Base-by-base conservation (phyloP, 2,329 filamentous ascomycete species). In the Apiospora hydei region DNA sequence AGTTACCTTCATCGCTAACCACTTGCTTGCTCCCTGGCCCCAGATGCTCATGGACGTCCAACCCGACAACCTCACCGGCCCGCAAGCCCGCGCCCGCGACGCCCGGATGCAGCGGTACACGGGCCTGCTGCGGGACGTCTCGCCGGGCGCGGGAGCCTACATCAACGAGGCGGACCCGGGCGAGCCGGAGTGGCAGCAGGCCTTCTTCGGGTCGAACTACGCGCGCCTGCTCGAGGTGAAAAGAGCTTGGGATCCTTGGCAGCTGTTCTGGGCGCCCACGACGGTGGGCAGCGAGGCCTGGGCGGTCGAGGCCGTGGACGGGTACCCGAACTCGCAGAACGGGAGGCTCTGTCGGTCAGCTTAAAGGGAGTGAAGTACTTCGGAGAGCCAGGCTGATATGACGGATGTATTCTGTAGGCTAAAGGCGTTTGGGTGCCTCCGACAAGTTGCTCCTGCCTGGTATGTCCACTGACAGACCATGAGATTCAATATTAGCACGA, bases 201-300 rank as follows among this genome's bases (percentile, higher is more conserved):
- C 77, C 3, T 88, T 88, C 78, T 88, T 83, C 75, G 87, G 87
- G 1, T 41, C 57, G 8, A 86, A 87, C 68, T 88, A 88, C 73
- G 76, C 75, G 5, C 77, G 74, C 53, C 76, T 88, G 61, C 72
- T 82, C 30, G 46, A 70, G 4, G 81, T 90, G 24, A 90, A 90
- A 82, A 76, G 82, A 69, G 82, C 78, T 57, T 86, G 83, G 76
- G 88, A 89, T 77, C 81, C 84, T 0, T 74, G 80, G 30, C 78
- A 79, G 2, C 71, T 89, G 18, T 88, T 87, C 57, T 64, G 57
- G 57, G 57, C 57, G 30, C 57, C 57, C 64, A 82, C 81, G 3
- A 85, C 80, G 14, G 87, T 90, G 30, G 88, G 87, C 0, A 88
- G 85, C 72, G 86, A 89, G 69, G 80, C 77, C 6, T 89, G 87